Percentiles rank a stretch among this genome's conserved stretches.
phyloP scores from a whole-genome alignment of 306 rosid genomes.

The Albizia julibrissin region DNA sequence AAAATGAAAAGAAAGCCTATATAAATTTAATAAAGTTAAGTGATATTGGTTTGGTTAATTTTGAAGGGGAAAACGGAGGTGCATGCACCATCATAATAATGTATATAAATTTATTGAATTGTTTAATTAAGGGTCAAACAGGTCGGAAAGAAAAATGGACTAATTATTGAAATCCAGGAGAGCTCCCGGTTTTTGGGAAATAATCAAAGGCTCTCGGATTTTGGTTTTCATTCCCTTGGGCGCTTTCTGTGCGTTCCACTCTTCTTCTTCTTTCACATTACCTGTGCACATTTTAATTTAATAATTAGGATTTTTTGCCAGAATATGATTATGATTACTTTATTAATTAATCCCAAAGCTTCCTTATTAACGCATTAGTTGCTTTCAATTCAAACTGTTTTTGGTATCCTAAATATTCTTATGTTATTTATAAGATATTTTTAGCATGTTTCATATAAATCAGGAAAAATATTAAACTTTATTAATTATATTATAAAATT shows the following conservation, averaged over 20 bases:
- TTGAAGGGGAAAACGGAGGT: not conserved
- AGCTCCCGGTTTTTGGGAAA: constrained; percentile 76
- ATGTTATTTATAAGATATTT: no score
- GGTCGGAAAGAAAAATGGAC: not conserved
- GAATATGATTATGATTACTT: no score
- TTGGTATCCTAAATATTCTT: no score
- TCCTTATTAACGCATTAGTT: not conserved
- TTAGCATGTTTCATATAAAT: no score
- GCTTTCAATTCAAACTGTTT: not conserved
- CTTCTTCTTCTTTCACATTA: not conserved
- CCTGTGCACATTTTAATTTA: no score
- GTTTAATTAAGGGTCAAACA: not conserved
- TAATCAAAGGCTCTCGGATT: not conserved
- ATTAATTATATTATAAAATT: no score
- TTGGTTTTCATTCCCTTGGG: constrained; percentile 12
- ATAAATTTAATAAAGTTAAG: no score
- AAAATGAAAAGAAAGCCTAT: no score
- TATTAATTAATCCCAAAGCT: not conserved
- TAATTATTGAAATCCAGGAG: not conserved
- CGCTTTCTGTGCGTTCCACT: not conserved
- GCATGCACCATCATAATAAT: not conserved
- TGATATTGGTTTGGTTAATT: no score
- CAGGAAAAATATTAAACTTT: no score
- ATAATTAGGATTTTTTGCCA: no score
- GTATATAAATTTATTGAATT: not conserved